Evolutionary conservation across 108 stramenopile species (phyloP).

Genomic region (Phaeodactylum tricornutum): DNA sequence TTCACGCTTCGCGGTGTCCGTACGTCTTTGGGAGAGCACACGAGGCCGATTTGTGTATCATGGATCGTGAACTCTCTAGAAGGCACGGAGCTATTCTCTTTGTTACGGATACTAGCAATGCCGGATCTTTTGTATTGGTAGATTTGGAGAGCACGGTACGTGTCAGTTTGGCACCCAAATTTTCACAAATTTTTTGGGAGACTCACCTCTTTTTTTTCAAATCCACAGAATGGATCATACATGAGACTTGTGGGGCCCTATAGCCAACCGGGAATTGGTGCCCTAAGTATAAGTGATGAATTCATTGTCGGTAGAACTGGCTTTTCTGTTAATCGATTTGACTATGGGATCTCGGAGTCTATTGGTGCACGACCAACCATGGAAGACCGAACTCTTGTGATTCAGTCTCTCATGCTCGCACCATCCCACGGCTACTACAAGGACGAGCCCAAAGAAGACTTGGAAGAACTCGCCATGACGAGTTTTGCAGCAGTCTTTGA

Average conservation of each 20-base stretch:
- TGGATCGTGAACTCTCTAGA: conserved; percentile 83
- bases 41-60: conserved; percentile 84
- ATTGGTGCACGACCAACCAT: conserved; percentile 89
- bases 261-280: conserved; percentile 67
- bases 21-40: conserved; percentile 86
- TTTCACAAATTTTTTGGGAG: not conserved
- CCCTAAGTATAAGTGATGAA: conserved; percentile 80
- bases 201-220: conserved; percentile 6
- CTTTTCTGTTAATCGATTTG: conserved; percentile 93
- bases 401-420: conserved; percentile 76
- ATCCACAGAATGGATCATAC: conserved; percentile 76
- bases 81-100: conserved; percentile 80
- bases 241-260: conserved; percentile 86
- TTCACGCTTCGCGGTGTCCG: conserved; percentile 60
- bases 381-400: conserved; percentile 88
- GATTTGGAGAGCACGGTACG: conserved; percentile 88
- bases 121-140: conserved; percentile 61
- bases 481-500: conserved; percentile 95
- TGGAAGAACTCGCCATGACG: conserved; percentile 77
- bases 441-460: conserved; percentile 68
- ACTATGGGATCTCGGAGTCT: conserved; percentile 92
- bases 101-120: conserved; percentile 7
- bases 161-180: not conserved
- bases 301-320: conserved; percentile 97
- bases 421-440: conserved; percentile 74